Percentiles rank a stretch among this genome's conserved stretches.
These are phyloP conservation scores for Claviceps monticola DNA, from an alignment of 2,329 filamentous ascomycete species.

Conservation along the genomic window DNA sequence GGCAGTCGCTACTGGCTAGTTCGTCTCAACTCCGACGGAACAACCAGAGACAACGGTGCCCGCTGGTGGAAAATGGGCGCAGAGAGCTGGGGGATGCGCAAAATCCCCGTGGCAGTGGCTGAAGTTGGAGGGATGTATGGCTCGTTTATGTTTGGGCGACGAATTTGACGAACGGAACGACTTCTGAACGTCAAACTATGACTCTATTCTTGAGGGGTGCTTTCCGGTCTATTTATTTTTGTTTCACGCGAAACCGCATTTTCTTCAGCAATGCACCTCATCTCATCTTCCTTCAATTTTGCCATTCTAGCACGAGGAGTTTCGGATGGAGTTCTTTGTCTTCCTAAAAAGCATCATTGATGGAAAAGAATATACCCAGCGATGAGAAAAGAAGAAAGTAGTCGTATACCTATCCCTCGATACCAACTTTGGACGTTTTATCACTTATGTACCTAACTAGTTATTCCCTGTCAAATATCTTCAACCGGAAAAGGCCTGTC, in stretches of 20 bases:
- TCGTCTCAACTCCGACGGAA: constrained; percentile 28
- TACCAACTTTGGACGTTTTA: constrained; percentile 1
- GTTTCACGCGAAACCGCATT: neutral
- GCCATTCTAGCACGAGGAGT: constrained; percentile 6
- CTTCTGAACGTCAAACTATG: neutral
- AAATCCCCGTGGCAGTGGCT: constrained; percentile 80
- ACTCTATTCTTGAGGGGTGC: neutral
- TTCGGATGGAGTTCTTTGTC: constrained; percentile 1
- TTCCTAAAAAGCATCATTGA: neutral
- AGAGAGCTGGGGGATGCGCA: constrained; percentile 73
- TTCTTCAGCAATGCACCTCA: constrained; percentile 4
- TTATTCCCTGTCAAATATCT: no score
- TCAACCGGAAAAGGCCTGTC: no score
- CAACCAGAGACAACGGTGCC: constrained; percentile 29
- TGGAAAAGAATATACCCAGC: no score
- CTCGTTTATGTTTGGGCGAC: constrained; percentile 48
- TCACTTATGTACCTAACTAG: neutral
- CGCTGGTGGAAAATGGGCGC: constrained; percentile 76
- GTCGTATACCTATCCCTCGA: neutral
- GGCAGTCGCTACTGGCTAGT: constrained; percentile 55
- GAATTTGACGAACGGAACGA: constrained; percentile 26
- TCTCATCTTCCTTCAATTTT: constrained; percentile 6
- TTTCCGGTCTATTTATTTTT: neutral
- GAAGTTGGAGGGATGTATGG: constrained; percentile 95
- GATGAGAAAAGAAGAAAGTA: neutral